A percentile compares a stretch with the other conserved stretches of the same genome.
Evolutionary conservation across 73 alveolate species (phyloP).

Genomic region (Paramecium sexaurelia): DNA sequence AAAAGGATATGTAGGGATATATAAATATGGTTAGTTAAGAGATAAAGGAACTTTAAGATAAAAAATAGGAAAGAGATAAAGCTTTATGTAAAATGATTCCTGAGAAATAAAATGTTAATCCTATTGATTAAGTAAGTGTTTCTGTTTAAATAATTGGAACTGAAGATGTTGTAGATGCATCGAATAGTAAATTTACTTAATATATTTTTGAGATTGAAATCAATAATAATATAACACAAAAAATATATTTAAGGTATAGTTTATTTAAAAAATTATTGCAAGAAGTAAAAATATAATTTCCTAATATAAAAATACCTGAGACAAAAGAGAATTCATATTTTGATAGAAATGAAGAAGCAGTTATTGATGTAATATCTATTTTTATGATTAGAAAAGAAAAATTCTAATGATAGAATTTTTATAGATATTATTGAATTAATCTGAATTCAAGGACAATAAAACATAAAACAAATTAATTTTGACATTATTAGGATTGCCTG

Average conservation of each 20-base stretch:
- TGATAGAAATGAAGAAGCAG: background rate
- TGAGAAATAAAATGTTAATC: background rate
- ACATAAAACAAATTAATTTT: background rate
- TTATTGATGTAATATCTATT: background rate
- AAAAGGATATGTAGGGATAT: background rate
- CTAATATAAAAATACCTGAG: background rate
- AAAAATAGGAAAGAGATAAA: background rate
- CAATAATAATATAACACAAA: background rate
- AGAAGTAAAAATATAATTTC: background rate
- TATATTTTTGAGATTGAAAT: slow-evolving; percentile 17
- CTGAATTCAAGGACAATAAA: background rate
- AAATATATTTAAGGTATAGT: background rate
- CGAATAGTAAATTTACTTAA: background rate
- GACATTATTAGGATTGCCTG: background rate
- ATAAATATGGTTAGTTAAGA: background rate
- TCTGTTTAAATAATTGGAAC: background rate
- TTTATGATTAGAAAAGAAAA: background rate
- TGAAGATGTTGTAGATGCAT: background rate
- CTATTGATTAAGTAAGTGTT: background rate
- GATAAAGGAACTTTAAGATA: background rate
- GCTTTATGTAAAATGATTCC: background rate
- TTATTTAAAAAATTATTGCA: background rate
- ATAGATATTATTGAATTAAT: background rate
- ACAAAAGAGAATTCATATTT: background rate
- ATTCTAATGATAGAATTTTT: slow-evolving; percentile 13